Evolutionary conservation across 1,139 yeast species (phyloP), one percentile per base, ranked within the genome.

Genomic region (Taphrina betulina): DNA sequence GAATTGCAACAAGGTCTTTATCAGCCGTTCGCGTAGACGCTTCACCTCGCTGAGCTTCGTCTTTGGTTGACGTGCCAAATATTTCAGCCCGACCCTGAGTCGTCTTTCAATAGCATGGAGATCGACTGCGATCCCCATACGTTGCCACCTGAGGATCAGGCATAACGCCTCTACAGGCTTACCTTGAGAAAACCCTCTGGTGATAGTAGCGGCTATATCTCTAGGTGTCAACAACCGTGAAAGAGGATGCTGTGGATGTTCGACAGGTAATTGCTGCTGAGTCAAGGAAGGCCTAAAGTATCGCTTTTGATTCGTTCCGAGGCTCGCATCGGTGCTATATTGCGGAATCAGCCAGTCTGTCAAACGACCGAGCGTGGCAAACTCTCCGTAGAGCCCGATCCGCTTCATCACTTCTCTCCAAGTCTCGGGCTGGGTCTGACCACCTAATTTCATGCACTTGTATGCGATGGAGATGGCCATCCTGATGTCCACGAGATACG

Each of bases 321-420:
- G n/a, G n/a, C n/a, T n/a, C 12, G 28, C 28, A 10, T 20, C 14
- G n/a, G 50, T 16, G 22, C 42, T 20, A 26, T 54, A 54, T 20
- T 36, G 40, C 5, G 35, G 31, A 4, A 54, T 48, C 33, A 54
- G 26, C 58, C 58, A 54, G 23, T 16, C 24, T 28, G 54, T 26
- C 19, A 54, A 22, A 5, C 22, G 31, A 19, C 16, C 31, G 12
- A 46, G 23, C 14, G 41, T 31, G n/a, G 17, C 37, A 23, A 54
- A 54, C 19, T 54, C 48, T 7, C 46, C 55, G 17, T 35, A 35
- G 14, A 52, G 34, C 26, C 50, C 29, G 7, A 52, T 22, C 16
- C 58, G 58, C 24, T 29, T 40, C 26, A 51, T 16, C n/a, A 54
- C 29, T 19, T 54, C 58, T 3, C 42, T 34, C 58, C 58, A 54